These are phyloP conservation scores for Coemansia sp. DNA, from an alignment of 192 early-diverging fungal genomes.

Conservation along the genomic window DNA sequence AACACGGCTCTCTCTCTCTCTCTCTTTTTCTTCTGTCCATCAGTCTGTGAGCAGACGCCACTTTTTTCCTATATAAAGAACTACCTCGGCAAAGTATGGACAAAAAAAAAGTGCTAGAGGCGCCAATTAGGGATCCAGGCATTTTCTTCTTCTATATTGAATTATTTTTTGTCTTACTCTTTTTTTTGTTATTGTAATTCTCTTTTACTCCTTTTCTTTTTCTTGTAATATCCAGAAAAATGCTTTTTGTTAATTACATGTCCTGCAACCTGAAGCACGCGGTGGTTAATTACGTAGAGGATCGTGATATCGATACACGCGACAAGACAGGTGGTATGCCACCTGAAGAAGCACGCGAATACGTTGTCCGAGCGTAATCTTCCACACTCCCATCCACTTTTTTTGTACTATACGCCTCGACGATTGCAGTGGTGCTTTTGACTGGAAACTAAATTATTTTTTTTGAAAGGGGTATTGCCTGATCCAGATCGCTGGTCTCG, in stretches of 20 bases:
- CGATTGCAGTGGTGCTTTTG: background rate
- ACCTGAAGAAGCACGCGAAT: slow-evolving; percentile 45
- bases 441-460: too few species aligned
- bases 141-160: background rate
- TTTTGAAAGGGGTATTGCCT: background rate
- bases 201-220: background rate
- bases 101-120: background rate
- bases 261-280: slow-evolving; percentile 8
- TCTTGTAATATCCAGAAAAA: background rate
- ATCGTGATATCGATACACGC: slow-evolving; percentile 47
- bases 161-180: background rate
- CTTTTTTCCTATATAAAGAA: background rate
- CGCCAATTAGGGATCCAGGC: background rate
- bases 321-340: slow-evolving; percentile 42
- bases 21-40: background rate
- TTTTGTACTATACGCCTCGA: background rate
- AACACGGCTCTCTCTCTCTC: background rate
- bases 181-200: background rate
- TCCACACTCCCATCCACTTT: background rate
- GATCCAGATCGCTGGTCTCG: slow-evolving; percentile 10
- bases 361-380: slow-evolving; percentile 20
- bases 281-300: slow-evolving; percentile 26
- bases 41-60: background rate
- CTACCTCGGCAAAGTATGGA: background rate
- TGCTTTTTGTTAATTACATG: background rate